These are phyloP conservation scores for Spergularia azorica DNA, from an alignment of 179 eudicot genomes.

Conservation along the genomic window DNA sequence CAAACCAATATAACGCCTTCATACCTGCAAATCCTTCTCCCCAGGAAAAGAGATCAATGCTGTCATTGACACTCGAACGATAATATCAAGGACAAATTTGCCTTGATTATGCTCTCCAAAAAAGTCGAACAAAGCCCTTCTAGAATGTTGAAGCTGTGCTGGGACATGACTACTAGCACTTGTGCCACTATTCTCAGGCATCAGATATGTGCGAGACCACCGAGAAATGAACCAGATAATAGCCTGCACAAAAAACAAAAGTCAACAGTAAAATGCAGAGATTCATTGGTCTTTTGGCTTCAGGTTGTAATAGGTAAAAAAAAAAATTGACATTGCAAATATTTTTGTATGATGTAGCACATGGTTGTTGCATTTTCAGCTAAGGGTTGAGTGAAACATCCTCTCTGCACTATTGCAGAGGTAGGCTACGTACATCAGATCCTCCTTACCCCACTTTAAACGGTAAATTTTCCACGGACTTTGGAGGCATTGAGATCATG, in stretches of 20 bases:
- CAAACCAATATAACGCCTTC: not conserved
- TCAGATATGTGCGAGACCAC: slow-evolving; percentile 85
- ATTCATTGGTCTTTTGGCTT: not conserved
- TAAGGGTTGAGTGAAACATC: no score
- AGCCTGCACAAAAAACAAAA: slow-evolving; percentile 52
- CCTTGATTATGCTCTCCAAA: slow-evolving; percentile 73
- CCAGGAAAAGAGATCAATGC: slow-evolving; percentile 80
- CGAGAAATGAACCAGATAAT: slow-evolving; percentile 91
- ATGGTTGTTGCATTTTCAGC: no score
- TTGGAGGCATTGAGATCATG: no score
- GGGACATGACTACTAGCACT: slow-evolving; percentile 23
- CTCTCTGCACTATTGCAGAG: no score
- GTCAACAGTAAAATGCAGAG: slow-evolving; percentile 3
- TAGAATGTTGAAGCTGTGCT: slow-evolving; percentile 38
- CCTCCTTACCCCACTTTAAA: no score
- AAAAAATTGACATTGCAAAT: no score
- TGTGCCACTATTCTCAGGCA: slow-evolving; percentile 50
- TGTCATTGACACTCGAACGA: slow-evolving; percentile 66
- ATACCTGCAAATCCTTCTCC: slow-evolving; percentile 97
- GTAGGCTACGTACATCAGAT: no score
- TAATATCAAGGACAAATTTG: slow-evolving; percentile 56
- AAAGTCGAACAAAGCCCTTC: slow-evolving; percentile 50
- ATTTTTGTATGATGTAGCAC: no score
- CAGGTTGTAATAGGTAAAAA: not conserved
- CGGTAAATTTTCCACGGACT: no score